These are phyloP conservation scores for Rhizophagus sp. DNA, from an alignment of 192 early-diverging fungal genomes.

Conservation along the genomic window DNA sequence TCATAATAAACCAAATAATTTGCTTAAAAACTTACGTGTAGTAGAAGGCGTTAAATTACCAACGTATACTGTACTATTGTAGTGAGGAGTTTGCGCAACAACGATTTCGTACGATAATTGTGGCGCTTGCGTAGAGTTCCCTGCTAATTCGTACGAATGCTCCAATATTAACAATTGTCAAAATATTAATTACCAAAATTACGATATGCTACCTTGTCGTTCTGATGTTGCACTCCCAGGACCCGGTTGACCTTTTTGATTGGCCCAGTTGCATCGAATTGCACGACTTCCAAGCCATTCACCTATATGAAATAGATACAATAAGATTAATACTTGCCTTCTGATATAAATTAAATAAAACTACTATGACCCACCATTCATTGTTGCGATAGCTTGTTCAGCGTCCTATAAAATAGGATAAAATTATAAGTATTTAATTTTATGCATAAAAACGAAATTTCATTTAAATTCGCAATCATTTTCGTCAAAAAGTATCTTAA, in stretches of 20 bases:
- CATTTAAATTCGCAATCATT: not conserved
- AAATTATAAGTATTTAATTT: slow-evolving; percentile 3
- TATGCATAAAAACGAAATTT: not conserved
- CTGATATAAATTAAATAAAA: not conserved
- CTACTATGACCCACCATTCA: slow-evolving; percentile 85
- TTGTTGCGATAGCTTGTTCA: slow-evolving; percentile 78
- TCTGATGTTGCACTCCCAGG: slow-evolving; percentile 38
- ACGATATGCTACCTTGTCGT: slow-evolving; percentile 29
- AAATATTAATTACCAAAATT: not conserved
- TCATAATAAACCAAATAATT: not conserved
- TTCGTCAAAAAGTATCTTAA: slow-evolving; percentile 12
- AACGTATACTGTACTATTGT: slow-evolving; percentile 88
- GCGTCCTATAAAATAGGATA: slow-evolving; percentile 59
- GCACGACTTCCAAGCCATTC: slow-evolving; percentile 83
- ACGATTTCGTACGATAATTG: slow-evolving; percentile 68
- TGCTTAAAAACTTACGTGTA: slow-evolving; percentile 51
- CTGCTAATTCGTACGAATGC: slow-evolving; percentile 13
- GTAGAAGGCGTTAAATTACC: slow-evolving; percentile 85
- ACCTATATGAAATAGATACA: not conserved
- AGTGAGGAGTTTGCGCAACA: slow-evolving; percentile 71
- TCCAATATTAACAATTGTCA: not conserved
- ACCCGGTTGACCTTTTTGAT: slow-evolving; percentile 69
- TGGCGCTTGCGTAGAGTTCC: slow-evolving; percentile 47
- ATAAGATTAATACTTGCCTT: not conserved
- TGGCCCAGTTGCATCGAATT: slow-evolving; percentile 95